Base-by-base conservation (phyloP, 768 basidiomycete species). In the Tricholoma terreum region DNA sequence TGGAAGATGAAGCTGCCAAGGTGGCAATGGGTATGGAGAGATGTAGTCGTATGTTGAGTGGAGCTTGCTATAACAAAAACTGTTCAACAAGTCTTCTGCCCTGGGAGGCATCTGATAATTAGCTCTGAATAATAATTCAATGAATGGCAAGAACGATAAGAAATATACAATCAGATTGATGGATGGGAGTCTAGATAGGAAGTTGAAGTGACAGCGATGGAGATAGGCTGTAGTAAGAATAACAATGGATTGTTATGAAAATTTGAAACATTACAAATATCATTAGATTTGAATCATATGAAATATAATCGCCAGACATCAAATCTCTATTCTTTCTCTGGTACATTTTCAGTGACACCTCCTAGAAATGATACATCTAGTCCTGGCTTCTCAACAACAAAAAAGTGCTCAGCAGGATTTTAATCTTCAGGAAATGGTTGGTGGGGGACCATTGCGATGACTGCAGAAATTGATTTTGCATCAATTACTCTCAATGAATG, bases 391-490 rank as follows among this genome's bases (percentile, higher is more conserved):
- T 42, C 38, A 4, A 42, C 38, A 42, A 42, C 38, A 42, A 42
- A 42, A 42, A 15, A 42, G 15, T 7, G 38, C 19, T 27, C 24
- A 27, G 38, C 19, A 2, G 24, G 6, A 3, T 30, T 36, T 30
- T 40, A 12, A 15, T 14, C 2, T 11, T 33, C 34, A 35, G 34
- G 42, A 15, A 43, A 21, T 22, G 22, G 55, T 12, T 52, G 36
- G 31, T 60, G 24, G 2, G 55, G 58, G 10, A 56, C 36, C 36
- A 60, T 60, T 21, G 55, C 21, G 5, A 60, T 40, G 6, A 60
- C 52, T 30, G 55, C 19, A 12, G 43, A 15, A 54, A 60, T 60
- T 12, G 48, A 24, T 24, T 42, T 45, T 31, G 57, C 38, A 42
- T 46, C 2, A 27, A 60, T 56, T 14, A 56, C 27, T 22, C 10